These are phyloP conservation scores for Alternaria panax DNA, from an alignment of 2,329 filamentous ascomycete species.

Conservation along the genomic window DNA sequence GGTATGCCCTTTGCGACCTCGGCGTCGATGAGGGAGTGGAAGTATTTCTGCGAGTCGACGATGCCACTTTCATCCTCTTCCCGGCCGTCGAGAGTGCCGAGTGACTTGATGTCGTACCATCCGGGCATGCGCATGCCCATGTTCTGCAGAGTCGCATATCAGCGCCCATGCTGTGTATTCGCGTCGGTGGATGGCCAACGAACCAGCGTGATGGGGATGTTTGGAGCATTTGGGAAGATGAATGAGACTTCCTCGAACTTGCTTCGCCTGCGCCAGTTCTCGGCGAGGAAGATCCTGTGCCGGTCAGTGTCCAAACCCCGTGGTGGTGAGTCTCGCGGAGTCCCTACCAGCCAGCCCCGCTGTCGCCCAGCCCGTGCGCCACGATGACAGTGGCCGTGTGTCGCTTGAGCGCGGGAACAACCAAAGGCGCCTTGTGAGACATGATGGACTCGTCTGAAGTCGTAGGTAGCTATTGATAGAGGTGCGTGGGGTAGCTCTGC, in stretches of 20 bases:
- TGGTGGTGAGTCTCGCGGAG: background rate
- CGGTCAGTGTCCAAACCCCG: slow-evolving; percentile 20
- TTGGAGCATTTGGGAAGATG: slow-evolving; percentile 89
- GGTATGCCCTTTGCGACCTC: slow-evolving; percentile 85
- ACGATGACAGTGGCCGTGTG: slow-evolving; percentile 97
- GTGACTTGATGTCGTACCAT: slow-evolving; percentile 77
- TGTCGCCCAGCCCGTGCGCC: slow-evolving; percentile 88
- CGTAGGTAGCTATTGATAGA: slow-evolving; percentile 7
- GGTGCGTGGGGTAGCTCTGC: slow-evolving; percentile 23
- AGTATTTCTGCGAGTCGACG: slow-evolving; percentile 73
- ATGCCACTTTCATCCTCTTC: slow-evolving; percentile 77
- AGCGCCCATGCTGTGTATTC: background rate
- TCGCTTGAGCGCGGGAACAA: slow-evolving; percentile 79
- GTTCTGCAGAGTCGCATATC: slow-evolving; percentile 61
- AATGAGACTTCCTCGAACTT: slow-evolving; percentile 92
- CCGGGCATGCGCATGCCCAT: slow-evolving; percentile 81
- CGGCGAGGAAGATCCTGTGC: slow-evolving; percentile 74
- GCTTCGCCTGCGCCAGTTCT: slow-evolving; percentile 82
- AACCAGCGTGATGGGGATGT: slow-evolving; percentile 84
- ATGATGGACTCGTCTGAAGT: slow-evolving; percentile 24
- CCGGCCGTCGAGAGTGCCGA: slow-evolving; percentile 55
- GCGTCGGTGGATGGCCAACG: slow-evolving; percentile 38
- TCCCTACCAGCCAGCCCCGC: slow-evolving; percentile 74
- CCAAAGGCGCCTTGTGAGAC: slow-evolving; percentile 60
- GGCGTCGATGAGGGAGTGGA: slow-evolving; percentile 79